phyloP scores from a whole-genome alignment of 192 early-diverging fungal genomes.

The Piromyces sp. region DNA sequence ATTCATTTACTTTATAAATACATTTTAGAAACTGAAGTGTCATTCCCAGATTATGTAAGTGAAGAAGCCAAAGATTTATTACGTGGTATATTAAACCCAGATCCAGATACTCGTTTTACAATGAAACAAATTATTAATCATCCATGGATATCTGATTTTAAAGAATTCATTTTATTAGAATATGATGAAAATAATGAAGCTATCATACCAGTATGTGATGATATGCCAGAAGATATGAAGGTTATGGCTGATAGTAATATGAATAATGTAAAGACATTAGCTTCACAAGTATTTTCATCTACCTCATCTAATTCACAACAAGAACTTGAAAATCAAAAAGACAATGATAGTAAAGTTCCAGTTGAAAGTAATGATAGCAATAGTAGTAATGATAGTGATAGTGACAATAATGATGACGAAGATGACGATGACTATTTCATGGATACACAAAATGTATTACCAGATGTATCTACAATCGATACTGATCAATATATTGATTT shows the following conservation, averaged over 20 bases:
- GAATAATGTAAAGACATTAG: not conserved
- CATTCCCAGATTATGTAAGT: slow-evolving; percentile 76
- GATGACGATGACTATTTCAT: not conserved
- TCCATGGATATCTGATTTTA: slow-evolving; percentile 9
- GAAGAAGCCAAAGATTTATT: slow-evolving; percentile 60
- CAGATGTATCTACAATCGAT: not conserved
- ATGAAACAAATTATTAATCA: slow-evolving; percentile 64
- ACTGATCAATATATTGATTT: not conserved
- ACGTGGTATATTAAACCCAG: slow-evolving; percentile 75
- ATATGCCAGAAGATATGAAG: not conserved
- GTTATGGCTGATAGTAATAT: not conserved
- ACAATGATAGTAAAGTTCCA: not conserved
- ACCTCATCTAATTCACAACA: not conserved
- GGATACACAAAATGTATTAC: not conserved
- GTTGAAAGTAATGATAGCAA: not conserved
- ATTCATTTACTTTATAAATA: slow-evolving; percentile 69
- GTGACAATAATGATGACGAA: not conserved
- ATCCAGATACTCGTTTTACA: slow-evolving; percentile 55
- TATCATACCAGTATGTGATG: not conserved
- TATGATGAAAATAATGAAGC: not conserved
- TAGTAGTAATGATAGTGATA: not conserved
- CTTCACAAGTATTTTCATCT: not conserved
- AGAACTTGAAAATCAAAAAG: not conserved
- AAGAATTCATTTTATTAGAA: not conserved
- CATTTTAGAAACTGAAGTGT: slow-evolving; percentile 59